Conservation (phyloP, 768 basidiomycete species). For the Grammothele lineata region DNA sequence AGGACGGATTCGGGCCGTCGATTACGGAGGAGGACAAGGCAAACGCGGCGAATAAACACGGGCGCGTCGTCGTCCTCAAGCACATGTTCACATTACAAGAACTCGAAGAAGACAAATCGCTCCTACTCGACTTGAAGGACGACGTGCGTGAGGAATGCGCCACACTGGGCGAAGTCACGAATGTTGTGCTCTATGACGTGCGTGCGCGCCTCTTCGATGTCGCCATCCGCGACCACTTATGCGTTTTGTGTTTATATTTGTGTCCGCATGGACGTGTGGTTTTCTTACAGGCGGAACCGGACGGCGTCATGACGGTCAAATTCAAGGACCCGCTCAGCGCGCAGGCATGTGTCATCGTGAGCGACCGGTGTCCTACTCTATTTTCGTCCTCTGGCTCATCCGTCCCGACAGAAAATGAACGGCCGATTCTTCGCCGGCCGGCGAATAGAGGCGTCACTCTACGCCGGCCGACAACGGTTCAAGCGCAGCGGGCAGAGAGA, state of each 20-base stretch:
- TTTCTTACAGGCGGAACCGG: constrained; percentile 70
- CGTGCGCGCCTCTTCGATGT: constrained; percentile 30
- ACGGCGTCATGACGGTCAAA: constrained; percentile 95
- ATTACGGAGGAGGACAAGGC: constrained; percentile 51
- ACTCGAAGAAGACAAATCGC: constrained; percentile 77
- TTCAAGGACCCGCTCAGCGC: constrained; percentile 92
- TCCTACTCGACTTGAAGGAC: constrained; percentile 91
- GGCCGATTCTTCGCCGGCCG: constrained; percentile 88
- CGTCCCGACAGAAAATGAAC: constrained; percentile 75
- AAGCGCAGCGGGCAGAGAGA: constrained; percentile 67
- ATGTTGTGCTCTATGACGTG: constrained; percentile 93
- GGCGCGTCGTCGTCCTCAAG: constrained; percentile 87
- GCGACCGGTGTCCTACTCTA: constrained; percentile 25
- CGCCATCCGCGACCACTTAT: background rate
- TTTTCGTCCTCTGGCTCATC: background rate
- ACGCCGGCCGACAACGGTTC: constrained; percentile 78
- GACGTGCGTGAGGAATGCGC: constrained; percentile 95
- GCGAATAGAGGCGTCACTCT: constrained; percentile 76
- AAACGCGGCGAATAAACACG: constrained; percentile 46
- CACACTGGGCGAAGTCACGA: constrained; percentile 89
- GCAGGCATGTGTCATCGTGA: constrained; percentile 83
- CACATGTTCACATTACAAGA: constrained; percentile 91
- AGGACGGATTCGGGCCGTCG: constrained; percentile 83
- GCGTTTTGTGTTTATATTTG: background rate
- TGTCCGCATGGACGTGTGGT: background rate